A percentile compares a stretch with the other conserved stretches of the same genome.
These are phyloP conservation scores for Xylaria bambusicola DNA, from an alignment of 495 filamentous ascomycete species.

Conservation along the genomic window DNA sequence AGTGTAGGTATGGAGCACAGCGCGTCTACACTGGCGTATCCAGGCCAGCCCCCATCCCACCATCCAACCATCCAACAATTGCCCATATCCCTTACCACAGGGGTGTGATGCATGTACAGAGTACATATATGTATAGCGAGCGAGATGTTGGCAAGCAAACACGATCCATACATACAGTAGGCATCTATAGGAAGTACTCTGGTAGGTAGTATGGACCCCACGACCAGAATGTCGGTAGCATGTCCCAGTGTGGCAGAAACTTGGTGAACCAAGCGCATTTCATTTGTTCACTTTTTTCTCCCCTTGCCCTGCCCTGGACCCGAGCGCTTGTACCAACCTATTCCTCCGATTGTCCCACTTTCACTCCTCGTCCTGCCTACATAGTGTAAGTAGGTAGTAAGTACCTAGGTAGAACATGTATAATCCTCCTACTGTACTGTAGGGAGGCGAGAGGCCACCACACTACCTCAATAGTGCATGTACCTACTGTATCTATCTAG, in stretches of 20 bases:
- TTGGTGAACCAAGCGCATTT: conserved; percentile 3
- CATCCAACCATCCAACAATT: too few relatives aligned
- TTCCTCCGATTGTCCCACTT: conserved; percentile 13
- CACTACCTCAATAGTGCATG: too few relatives aligned
- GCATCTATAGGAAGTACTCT: too few relatives aligned
- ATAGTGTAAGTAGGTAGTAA: not conserved
- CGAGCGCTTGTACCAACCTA: conserved; percentile 15
- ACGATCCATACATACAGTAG: not conserved
- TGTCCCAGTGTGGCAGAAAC: conserved; percentile 11
- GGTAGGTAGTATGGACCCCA: conserved; percentile 18
- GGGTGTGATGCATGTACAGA: too few relatives aligned
- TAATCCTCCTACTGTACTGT: too few relatives aligned
- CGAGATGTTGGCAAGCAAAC: conserved; percentile 13
- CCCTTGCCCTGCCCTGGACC: not conserved
- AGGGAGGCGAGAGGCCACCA: too few relatives aligned
- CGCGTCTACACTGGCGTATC: too few relatives aligned
- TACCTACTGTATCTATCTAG: not conserved
- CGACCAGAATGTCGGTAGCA: conserved; percentile 24
- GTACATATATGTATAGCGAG: too few relatives aligned
- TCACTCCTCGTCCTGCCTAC: not conserved
- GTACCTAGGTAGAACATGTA: not conserved
- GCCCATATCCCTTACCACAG: too few relatives aligned
- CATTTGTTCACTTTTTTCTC: not conserved
- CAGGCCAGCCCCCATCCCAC: too few relatives aligned
- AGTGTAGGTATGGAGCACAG: too few relatives aligned